phyloP scores from a whole-genome alignment of 2,329 filamentous ascomycete species.

The Aspergillus ibericus region DNA sequence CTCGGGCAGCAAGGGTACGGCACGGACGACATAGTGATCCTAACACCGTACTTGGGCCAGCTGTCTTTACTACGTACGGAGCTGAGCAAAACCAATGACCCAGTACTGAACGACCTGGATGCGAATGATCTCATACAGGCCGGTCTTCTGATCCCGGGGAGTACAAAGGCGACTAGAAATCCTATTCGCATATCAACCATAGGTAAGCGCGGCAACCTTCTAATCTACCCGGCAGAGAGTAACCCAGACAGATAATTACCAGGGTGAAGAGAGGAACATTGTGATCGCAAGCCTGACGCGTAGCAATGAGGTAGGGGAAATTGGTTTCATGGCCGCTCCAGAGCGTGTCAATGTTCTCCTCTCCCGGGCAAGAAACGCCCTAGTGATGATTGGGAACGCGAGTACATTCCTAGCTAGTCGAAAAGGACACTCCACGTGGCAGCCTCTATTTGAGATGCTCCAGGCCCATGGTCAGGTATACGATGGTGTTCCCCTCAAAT shows the following conservation, averaged over 20 bases:
- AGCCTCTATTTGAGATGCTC: slow-evolving; percentile 57
- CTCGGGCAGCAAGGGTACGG: slow-evolving; percentile 70
- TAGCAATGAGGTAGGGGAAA: slow-evolving; percentile 63
- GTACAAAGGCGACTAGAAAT: slow-evolving; percentile 52
- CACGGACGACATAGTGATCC: slow-evolving; percentile 63
- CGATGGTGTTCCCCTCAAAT: slow-evolving; percentile 62
- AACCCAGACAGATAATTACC: slow-evolving; percentile 71
- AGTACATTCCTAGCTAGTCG: slow-evolving; percentile 63
- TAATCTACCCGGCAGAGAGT: too few relatives aligned
- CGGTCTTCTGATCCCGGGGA: slow-evolving; percentile 59
- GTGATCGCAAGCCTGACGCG: slow-evolving; percentile 68
- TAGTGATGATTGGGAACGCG: slow-evolving; percentile 71
- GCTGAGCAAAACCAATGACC: slow-evolving; percentile 60
- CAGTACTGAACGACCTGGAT: slow-evolving; percentile 68
- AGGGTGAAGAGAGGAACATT: slow-evolving; percentile 74
- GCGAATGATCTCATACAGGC: slow-evolving; percentile 61
- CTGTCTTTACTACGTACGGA: slow-evolving; percentile 58
- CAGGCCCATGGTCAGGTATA: slow-evolving; percentile 54
- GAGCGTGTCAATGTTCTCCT: slow-evolving; percentile 70
- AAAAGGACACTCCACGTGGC: slow-evolving; percentile 61
- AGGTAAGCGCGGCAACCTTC: too few relatives aligned
- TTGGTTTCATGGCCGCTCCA: slow-evolving; percentile 68
- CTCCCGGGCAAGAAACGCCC: slow-evolving; percentile 63
- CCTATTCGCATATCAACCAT: slow-evolving; percentile 67
- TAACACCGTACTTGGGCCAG: slow-evolving; percentile 73